Evolutionary conservation across 768 basidiomycete genomes (phyloP), one percentile per base, ranked within the genome.

Genomic region (Collybia sordida): DNA sequence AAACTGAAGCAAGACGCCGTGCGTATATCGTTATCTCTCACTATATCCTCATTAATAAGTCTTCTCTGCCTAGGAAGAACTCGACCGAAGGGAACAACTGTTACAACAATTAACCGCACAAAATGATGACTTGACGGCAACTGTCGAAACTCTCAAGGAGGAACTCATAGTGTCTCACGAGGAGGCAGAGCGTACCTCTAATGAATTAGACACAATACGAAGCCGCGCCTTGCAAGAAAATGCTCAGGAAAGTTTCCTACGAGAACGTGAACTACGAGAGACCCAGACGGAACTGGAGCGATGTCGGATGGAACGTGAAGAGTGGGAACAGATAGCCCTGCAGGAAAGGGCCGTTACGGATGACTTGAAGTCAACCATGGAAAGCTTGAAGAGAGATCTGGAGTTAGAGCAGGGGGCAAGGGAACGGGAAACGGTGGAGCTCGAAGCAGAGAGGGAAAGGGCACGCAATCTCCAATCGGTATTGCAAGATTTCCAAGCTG

Each of bases 1-100:
- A 98, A 98, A 68, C 77, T 98, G 49, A 85, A 90, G 67, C 92
- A 96, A 66, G 97, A 98, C 69, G 97, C 97, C 60, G 97, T 98
- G 73, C 55, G 76, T 65, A 27, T 43, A 34, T 27, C 39, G 34
- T 18, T 50, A 17, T 38, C 15, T 46, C 21, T 35, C 52, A 19
- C 35, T 9, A 51, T 22, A 15, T 31, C 11, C 46, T 53, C 52
- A 51, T 44, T 51, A 37, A 57, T 31, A 31, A 39, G 65, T 54
- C 49, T 31, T 55, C 51, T 56, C 50, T 58, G 61, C 58, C 48
- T 74, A 99, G 96, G 97, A 98, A 84, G 97, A 98, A 78, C 86
- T 99, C 37, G 97, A 98, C 76, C 80, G 93, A 55, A 79, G 92
- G 54, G 94, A 94, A 63, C 86, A 90, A 58, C 77, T 86, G 28